Percentiles rank a stretch among this genome's conserved stretches.
Evolutionary conservation across 2,329 filamentous ascomycete genomes (phyloP).

Genomic region (Cercospora sp.): DNA sequence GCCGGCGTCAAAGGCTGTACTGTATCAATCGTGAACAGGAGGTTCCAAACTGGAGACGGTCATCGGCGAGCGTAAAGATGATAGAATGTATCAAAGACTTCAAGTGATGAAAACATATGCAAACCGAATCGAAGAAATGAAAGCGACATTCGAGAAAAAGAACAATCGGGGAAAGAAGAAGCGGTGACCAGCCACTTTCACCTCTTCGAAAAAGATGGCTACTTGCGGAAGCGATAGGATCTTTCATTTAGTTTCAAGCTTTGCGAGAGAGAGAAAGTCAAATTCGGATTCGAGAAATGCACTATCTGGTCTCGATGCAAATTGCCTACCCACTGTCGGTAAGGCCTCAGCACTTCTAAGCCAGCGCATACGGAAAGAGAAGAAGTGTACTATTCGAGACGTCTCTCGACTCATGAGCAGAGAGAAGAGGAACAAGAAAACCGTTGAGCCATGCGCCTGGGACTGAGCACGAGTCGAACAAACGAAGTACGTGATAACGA

Average conservation of each 20-base stretch:
- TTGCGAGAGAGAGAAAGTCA: not conserved
- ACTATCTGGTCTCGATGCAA: no score
- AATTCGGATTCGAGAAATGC: not conserved
- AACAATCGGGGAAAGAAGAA: not conserved
- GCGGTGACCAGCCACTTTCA: not conserved
- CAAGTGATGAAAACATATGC: no score
- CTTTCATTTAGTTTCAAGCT: not conserved
- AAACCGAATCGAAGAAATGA: not conserved
- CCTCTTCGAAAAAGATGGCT: not conserved
- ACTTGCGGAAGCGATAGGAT: not conserved
- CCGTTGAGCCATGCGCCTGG: not conserved
- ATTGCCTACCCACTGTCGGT: no score
- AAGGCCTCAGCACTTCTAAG: not conserved
- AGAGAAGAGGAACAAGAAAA: not conserved
- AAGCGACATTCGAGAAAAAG: not conserved
- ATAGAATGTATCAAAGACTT: no score
- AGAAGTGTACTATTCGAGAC: no score
- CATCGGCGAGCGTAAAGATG: no score
- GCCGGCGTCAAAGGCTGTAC: no score
- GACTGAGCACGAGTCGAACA: not conserved
- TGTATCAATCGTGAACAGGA: no score
- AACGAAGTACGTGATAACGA: not conserved
- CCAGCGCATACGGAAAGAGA: not conserved
- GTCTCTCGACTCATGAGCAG: not conserved
- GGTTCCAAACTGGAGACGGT: no score